Evolutionary conservation across 805 yeast genomes (phyloP).

Genomic region (Zygosaccharomyces rouxii): DNA sequence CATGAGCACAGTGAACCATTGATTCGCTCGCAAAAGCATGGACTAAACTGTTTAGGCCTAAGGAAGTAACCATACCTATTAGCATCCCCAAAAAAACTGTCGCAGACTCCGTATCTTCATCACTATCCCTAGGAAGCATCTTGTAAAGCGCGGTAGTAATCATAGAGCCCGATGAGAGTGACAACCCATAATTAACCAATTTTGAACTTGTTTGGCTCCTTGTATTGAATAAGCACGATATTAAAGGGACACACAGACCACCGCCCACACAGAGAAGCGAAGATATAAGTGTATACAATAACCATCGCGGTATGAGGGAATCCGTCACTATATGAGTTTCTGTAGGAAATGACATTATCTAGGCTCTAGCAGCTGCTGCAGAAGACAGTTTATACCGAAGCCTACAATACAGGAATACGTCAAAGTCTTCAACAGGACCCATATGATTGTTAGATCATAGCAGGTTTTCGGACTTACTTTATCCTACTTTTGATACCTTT

Average conservation of each 20-base stretch:
- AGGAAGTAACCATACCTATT: conserved; percentile 59
- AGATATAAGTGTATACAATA: conserved; percentile 46
- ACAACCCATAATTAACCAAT: conserved; percentile 69
- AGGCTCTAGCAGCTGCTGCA: not conserved
- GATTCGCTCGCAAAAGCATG: conserved; percentile 77
- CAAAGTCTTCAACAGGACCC: no score
- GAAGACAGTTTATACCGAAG: not conserved
- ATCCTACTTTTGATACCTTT: not conserved
- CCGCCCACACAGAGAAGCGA: conserved; percentile 72
- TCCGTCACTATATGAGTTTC: conserved; percentile 1
- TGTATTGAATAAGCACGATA: conserved; percentile 18
- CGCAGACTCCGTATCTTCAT: conserved; percentile 39
- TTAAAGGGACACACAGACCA: conserved; percentile 50
- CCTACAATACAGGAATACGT: no score
- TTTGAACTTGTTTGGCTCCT: conserved; percentile 38
- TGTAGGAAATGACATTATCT: not conserved
- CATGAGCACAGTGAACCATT: conserved; percentile 80
- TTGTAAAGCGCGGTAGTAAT: conserved; percentile 71
- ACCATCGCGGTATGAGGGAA: conserved; percentile 30
- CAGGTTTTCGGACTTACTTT: not conserved
- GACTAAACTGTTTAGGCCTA: conserved; percentile 55
- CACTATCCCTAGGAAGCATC: conserved; percentile 58
- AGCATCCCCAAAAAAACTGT: conserved; percentile 43
- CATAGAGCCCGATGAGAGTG: conserved; percentile 79
- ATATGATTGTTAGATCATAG: not conserved